Percentiles rank a stretch among this genome's conserved stretches.
Conservation (phyloP, 192 early-diverging fungal species). For the Hyaloraphidium curvatum region DNA sequence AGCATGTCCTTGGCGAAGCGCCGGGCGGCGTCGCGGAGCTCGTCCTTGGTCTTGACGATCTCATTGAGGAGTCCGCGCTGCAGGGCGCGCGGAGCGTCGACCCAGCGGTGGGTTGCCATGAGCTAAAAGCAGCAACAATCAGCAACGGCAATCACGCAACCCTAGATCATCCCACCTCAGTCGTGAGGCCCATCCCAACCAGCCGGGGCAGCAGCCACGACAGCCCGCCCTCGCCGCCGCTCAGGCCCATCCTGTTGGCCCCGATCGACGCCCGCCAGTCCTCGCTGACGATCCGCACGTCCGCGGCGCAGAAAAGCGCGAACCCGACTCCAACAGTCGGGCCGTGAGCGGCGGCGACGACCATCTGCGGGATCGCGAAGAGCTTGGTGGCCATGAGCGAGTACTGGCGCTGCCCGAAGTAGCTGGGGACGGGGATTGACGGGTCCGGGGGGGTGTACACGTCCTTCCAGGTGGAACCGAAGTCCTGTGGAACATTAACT, state of each 20-base stretch:
- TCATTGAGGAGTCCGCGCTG: neutral
- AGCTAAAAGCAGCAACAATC: neutral
- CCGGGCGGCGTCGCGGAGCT: neutral
- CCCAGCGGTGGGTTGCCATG: neutral
- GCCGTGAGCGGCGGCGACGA: neutral
- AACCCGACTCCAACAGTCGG: neutral
- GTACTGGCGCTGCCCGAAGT: conserved; percentile 1
- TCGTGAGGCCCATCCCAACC: neutral
- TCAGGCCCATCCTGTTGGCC: neutral
- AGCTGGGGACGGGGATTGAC: too few relatives aligned
- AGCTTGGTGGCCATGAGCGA: neutral
- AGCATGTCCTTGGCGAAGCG: neutral
- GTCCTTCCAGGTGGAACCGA: too few relatives aligned
- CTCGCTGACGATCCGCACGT: neutral
- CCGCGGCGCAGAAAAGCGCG: neutral
- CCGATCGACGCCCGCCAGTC: neutral
- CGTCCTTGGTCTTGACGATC: neutral
- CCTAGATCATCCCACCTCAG: neutral
- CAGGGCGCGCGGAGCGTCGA: neutral
- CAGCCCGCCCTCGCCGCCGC: neutral
- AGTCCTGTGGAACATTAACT: too few relatives aligned
- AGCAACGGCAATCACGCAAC: neutral
- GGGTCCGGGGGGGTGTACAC: too few relatives aligned
- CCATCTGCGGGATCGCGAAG: neutral
- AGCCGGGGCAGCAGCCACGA: neutral